Base-by-base conservation (phyloP, 73 alveolate species). In the Paramecium primaurelia region DNA sequence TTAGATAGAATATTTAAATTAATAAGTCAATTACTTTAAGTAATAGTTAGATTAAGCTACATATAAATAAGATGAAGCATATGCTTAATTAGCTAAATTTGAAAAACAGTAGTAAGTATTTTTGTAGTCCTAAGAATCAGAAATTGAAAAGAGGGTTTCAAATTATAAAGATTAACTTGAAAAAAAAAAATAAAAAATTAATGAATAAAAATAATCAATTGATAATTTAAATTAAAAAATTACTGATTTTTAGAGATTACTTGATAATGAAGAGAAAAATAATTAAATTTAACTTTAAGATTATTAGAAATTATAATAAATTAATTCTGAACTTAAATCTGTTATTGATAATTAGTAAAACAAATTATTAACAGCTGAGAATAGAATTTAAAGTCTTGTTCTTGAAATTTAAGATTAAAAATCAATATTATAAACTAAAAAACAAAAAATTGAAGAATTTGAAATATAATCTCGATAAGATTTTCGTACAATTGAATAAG, bases 261-360 rank as follows among this genome's bases (percentile, higher is more conserved):
- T 75, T 38, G 88, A 75, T 75, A 38, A 34, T 75, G 88, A 75
- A 20, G 88, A 75, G 14, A 75, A 75, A 20, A 75, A 75, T 34
- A 20, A 75, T 75, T 37, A 34, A 9, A 38, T 38, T 30, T 8
- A 30, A 30, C 0, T 11, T 9, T 36, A 38, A 75, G 88, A 75
- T 25, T 36, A 45, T 47, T 10, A 45, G 75, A 80, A 80, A 80
- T 20, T 26, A 80, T 20, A 40, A 7, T 80, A 47, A 47, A 20
- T 80, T 1, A 80, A 47, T 45, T 8, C 49, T 25, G 91, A 80
- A 80, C 34, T 80, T 2, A 80, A 42, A 80, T 26, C 22, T 1
- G n/a, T 49, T 10, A 22, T 80, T 20, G 91, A 80, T 32, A 26
- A 45, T 32, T 80, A 80, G 11, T 80, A 42, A 26, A 49, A 22